Percentiles rank a stretch among this genome's conserved stretches.
These are phyloP conservation scores for Lactifluus volemus DNA, from an alignment of 768 basidiomycete species.

Conservation along the genomic window DNA sequence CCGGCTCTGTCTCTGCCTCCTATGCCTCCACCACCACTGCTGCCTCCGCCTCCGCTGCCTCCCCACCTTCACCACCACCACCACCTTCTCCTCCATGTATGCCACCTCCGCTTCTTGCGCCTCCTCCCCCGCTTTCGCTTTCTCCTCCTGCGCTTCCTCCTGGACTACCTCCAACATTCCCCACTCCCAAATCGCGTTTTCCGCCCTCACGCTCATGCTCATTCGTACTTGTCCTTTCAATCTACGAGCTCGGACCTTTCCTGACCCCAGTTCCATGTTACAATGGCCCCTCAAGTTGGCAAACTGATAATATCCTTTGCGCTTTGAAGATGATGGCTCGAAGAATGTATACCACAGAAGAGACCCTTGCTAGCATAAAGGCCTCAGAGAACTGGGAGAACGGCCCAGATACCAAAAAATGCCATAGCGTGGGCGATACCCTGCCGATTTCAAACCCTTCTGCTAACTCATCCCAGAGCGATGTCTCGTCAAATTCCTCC, in stretches of 20 bases:
- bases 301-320: conserved; percentile 14
- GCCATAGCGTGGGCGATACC: conserved; percentile 20
- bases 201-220: no score
- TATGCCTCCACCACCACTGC: no score
- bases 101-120: no score
- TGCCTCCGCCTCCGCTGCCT: no score
- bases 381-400: conserved; percentile 18
- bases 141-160: no score
- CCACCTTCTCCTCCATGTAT: no score
- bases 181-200: no score
- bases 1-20: no score
- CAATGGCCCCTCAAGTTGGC: conserved; percentile 20
- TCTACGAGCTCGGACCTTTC: conserved; percentile 20
- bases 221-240: conserved; percentile 18
- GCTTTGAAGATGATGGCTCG: conserved; percentile 17
- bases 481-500: background rate
- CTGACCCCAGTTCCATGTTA: conserved; percentile 18
- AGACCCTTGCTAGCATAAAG: conserved; percentile 18
- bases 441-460: conserved; percentile 7
- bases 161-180: no score
- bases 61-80: no score
- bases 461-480: conserved; percentile 11
- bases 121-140: no score
- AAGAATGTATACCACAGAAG: conserved; percentile 20
- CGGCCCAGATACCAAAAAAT: conserved; percentile 19